Percentiles rank a stretch among this genome's conserved stretches.
These are phyloP conservation scores for Alternaria atra DNA, from an alignment of 2,329 filamentous ascomycete species.

Conservation along the genomic window DNA sequence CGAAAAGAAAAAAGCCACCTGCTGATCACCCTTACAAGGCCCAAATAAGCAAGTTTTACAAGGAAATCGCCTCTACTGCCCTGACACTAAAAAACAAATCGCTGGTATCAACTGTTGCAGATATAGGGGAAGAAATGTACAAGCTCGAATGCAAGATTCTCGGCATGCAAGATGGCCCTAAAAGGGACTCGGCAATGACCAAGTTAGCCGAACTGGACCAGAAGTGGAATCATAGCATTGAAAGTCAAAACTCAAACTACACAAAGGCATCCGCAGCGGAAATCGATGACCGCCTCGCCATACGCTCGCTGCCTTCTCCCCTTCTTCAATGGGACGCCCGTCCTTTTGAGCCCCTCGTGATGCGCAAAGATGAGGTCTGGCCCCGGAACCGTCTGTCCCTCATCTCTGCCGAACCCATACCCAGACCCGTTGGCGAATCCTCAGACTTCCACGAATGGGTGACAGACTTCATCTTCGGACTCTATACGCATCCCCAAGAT, in stretches of 20 bases:
- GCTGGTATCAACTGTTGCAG: constrained; percentile 27
- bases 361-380: constrained; percentile 69
- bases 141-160: constrained; percentile 40
- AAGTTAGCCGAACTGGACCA: constrained; percentile 54
- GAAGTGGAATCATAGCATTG: constrained; percentile 15
- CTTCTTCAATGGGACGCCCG: constrained; percentile 71
- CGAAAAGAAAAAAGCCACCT: neutral
- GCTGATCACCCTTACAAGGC: constrained; percentile 16
- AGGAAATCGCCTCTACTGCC: constrained; percentile 9
- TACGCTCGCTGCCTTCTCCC: constrained; percentile 29
- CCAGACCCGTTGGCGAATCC: constrained; percentile 19
- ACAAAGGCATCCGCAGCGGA: constrained; percentile 15
- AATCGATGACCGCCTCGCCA: constrained; percentile 40
- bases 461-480: constrained; percentile 37
- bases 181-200: constrained; percentile 37
- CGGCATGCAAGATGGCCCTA: constrained; percentile 26
- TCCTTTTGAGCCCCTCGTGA: constrained; percentile 72
- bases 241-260: constrained; percentile 12
- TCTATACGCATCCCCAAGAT: constrained; percentile 16
- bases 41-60: constrained; percentile 6
- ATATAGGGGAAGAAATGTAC: constrained; percentile 40
- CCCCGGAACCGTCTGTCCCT: constrained; percentile 67
- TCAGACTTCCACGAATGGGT: constrained; percentile 35
- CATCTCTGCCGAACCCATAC: constrained; percentile 72
- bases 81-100: constrained; percentile 8